phyloP scores from a whole-genome alignment of 2,329 filamentous ascomycete species.

The Sarocladium oryzae region DNA sequence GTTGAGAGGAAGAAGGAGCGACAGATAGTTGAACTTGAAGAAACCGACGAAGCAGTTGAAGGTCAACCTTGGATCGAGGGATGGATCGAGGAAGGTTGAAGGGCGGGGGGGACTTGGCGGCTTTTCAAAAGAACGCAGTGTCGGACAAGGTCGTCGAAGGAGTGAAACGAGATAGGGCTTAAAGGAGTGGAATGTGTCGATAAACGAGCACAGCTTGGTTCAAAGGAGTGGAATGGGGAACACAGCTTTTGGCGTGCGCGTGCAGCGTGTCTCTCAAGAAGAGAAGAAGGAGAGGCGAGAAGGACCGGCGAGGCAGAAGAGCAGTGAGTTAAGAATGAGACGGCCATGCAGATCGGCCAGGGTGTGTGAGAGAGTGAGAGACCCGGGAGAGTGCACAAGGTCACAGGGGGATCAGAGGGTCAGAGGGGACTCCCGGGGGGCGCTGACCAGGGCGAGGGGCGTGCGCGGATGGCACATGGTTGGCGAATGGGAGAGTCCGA shows the following conservation, averaged over 20 bases:
- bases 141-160: conserved; percentile 12
- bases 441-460: neutral
- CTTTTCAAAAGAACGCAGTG: conserved; percentile 9
- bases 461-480: neutral
- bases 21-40: conserved; percentile 6
- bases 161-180: conserved; percentile 11
- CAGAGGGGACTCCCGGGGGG: neutral
- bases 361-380: neutral
- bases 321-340: conserved; percentile 6
- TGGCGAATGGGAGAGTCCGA: neutral
- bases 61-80: conserved; percentile 5
- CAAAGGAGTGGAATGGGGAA: conserved; percentile 12
- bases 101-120: neutral
- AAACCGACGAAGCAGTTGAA: conserved; percentile 1
- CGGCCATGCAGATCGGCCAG: conserved; percentile 3
- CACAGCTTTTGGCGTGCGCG: conserved; percentile 7
- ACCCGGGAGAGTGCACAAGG: neutral
- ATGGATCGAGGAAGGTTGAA: neutral
- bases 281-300: conserved; percentile 2
- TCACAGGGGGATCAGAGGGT: neutral
- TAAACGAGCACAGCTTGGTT: conserved; percentile 9
- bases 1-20: conserved; percentile 1
- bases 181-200: conserved; percentile 15
- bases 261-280: conserved; percentile 11
- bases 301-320: neutral